phyloP scores from a whole-genome alignment of 2,329 filamentous ascomycete species.

The Paramyrothecium roridum region DNA sequence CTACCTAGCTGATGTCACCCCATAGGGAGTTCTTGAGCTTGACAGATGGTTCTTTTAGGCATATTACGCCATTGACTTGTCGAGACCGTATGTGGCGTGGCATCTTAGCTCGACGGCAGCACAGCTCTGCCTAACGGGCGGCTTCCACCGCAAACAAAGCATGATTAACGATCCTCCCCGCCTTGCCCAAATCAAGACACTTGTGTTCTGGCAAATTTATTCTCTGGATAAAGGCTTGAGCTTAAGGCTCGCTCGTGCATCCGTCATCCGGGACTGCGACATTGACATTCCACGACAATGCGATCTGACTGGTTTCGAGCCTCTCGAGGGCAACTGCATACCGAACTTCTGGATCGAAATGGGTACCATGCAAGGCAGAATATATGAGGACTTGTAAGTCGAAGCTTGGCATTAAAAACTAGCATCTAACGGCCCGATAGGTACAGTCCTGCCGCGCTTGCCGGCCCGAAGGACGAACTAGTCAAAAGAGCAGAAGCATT shows the following conservation, averaged over 20 bases:
- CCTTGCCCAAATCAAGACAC: slow-evolving; percentile 30
- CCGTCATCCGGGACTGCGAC: slow-evolving; percentile 57
- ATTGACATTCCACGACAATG: slow-evolving; percentile 46
- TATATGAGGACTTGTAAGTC: slow-evolving; percentile 50
- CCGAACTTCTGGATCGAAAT: slow-evolving; percentile 53
- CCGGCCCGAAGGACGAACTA: slow-evolving; percentile 34
- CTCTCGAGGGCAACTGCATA: slow-evolving; percentile 29
- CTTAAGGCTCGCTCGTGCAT: slow-evolving; percentile 55
- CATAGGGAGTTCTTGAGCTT: not conserved
- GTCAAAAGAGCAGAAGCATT: slow-evolving; percentile 34
- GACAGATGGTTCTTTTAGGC: slow-evolving; percentile 34
- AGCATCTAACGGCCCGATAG: slow-evolving; percentile 12
- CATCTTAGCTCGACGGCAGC: slow-evolving; percentile 60
- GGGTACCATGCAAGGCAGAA: slow-evolving; percentile 53
- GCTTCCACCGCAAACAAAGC: slow-evolving; percentile 50
- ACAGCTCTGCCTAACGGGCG: slow-evolving; percentile 59
- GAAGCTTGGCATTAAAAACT: too few relatives aligned
- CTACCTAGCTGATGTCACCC: too few relatives aligned
- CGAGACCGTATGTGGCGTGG: slow-evolving; percentile 60
- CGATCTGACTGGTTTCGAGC: slow-evolving; percentile 37
- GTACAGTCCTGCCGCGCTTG: slow-evolving; percentile 49
- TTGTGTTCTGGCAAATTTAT: slow-evolving; percentile 51
- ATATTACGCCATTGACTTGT: slow-evolving; percentile 58
- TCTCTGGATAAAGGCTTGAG: slow-evolving; percentile 56
- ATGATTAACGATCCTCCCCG: slow-evolving; percentile 29